Percentiles rank a stretch among this genome's conserved stretches.
These are phyloP conservation scores for Akanthomyces dipterigenus DNA, from an alignment of 2,329 filamentous ascomycete genomes.

Conservation along the genomic window DNA sequence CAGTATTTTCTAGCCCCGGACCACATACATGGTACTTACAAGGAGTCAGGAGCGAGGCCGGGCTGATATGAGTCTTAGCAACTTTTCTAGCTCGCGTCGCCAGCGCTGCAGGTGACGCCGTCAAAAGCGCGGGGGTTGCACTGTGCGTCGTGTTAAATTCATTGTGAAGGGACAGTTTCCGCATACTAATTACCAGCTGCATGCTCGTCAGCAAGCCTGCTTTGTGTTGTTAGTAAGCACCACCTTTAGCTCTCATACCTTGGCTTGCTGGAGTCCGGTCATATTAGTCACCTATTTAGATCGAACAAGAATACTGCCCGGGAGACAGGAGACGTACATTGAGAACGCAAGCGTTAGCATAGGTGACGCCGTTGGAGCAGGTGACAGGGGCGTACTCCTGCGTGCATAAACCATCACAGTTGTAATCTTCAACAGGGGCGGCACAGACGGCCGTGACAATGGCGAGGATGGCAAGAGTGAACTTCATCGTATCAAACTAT, in stretches of 20 bases:
- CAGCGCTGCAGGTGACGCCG: background rate
- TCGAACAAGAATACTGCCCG: too few species aligned
- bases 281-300: background rate
- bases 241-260: background rate
- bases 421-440: background rate
- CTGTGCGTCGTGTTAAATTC: background rate
- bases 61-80: too few species aligned
- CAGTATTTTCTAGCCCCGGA: background rate
- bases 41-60: background rate
- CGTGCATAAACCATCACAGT: background rate
- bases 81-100: background rate
- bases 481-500: background rate
- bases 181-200: background rate
- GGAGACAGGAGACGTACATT: background rate
- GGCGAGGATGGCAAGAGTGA: background rate
- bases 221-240: background rate
- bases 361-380: background rate
- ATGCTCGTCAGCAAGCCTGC: background rate
- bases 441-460: background rate
- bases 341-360: background rate
- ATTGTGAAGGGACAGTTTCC: background rate
- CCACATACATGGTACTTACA: background rate
- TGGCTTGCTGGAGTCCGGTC: background rate
- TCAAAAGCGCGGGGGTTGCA: background rate
- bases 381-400: background rate